A percentile compares a stretch with the other conserved stretches of the same genome.
Evolutionary conservation across 2,329 filamentous ascomycete species (phyloP).

Genomic region (Apiospora rasikravindrae): DNA sequence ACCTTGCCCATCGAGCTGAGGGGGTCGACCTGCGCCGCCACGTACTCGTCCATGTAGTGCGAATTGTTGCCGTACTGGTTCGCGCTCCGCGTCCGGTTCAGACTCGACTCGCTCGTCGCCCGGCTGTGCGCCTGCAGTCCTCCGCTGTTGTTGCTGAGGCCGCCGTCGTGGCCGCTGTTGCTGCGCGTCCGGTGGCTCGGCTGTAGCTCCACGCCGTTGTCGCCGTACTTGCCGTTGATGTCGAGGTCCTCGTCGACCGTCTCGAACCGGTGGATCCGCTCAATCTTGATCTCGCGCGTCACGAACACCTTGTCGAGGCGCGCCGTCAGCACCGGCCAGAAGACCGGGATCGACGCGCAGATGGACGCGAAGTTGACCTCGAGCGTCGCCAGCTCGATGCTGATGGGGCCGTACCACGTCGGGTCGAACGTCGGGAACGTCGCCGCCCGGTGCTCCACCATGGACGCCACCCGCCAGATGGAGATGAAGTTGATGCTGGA

Average conservation of each 20-base stretch:
- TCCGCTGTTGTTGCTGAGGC: too few species aligned
- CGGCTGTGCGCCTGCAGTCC: conserved; percentile 21
- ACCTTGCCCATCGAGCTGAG: conserved; percentile 21
- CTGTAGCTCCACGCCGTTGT: not conserved
- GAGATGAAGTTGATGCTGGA: conserved; percentile 32
- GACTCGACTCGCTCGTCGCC: conserved; percentile 18
- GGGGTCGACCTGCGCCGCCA: conserved; percentile 26
- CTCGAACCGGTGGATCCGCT: conserved; percentile 26
- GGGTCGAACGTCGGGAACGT: conserved; percentile 40
- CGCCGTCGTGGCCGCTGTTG: not conserved
- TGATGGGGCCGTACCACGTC: conserved; percentile 38
- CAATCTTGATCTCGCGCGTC: conserved; percentile 41
- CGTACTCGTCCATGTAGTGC: conserved; percentile 27
- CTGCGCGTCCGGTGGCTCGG: not conserved
- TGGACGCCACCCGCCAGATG: conserved; percentile 37
- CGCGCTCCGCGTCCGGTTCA: not conserved
- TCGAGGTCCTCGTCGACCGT: conserved; percentile 24
- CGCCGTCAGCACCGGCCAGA: conserved; percentile 39
- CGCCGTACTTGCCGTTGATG: not conserved
- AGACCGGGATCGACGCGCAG: conserved; percentile 40
- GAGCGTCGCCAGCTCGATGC: conserved; percentile 29
- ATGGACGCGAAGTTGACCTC: conserved; percentile 31
- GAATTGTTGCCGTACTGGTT: not conserved
- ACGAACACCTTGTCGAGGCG: conserved; percentile 41
- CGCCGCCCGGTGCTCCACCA: conserved; percentile 35